Evolutionary conservation across 306 rosid genomes (phyloP).

Genomic region (Pterocarpus santalinus): DNA sequence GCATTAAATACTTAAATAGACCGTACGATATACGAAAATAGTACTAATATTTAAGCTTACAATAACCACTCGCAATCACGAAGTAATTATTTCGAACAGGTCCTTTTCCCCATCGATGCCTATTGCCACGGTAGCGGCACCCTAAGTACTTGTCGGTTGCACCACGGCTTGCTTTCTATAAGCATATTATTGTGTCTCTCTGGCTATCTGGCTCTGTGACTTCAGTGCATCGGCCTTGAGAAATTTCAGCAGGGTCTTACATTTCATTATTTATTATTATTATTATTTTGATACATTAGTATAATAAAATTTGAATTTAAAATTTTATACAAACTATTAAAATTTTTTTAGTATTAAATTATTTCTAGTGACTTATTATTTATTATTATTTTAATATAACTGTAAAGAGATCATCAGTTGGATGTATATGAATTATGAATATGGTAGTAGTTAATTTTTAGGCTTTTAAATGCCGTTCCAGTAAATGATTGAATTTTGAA

Average conservation of each 20-base stretch:
- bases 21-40: neutral
- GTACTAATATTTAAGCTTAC: constrained; percentile 6
- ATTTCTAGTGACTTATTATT: too few species aligned
- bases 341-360: too few species aligned
- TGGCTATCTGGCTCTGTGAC: neutral
- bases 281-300: too few species aligned
- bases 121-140: neutral
- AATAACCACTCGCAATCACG: constrained; percentile 49
- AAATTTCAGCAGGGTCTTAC: too few species aligned
- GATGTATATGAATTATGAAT: too few species aligned
- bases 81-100: constrained; percentile 49
- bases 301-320: too few species aligned
- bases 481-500: neutral
- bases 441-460: too few species aligned
- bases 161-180: constrained; percentile 17
- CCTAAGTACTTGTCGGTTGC: neutral
- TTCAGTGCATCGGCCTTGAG: too few species aligned
- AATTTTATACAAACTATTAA: too few species aligned
- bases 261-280: too few species aligned
- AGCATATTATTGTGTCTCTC: constrained; percentile 38
- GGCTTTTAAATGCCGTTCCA: neutral
- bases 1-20: constrained; percentile 13
- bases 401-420: too few species aligned
- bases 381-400: too few species aligned
- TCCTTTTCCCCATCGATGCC: constrained; percentile 36